phyloP scores from a whole-genome alignment of 2,329 filamentous ascomycete genomes.

The Microdochium nivale region DNA sequence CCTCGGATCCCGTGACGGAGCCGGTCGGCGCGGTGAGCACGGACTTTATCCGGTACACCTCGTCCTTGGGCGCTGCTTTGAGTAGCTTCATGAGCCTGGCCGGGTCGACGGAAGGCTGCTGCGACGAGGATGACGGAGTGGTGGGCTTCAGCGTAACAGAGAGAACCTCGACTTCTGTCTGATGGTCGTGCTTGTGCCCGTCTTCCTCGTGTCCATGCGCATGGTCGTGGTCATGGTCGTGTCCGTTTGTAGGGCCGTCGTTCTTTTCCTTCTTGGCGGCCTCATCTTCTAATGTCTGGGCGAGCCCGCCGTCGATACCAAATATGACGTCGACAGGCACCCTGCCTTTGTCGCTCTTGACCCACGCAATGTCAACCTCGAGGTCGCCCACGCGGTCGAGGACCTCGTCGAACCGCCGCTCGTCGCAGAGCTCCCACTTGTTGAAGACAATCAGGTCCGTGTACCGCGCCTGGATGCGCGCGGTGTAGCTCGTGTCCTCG shows the following conservation, averaged over 20 bases:
- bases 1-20: conserved; percentile 40
- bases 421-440: conserved; percentile 76
- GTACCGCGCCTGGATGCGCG: conserved; percentile 78
- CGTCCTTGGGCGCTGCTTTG: conserved; percentile 72
- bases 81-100: conserved; percentile 61
- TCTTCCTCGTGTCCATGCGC: conserved; percentile 30
- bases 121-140: conserved; percentile 9
- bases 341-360: conserved; percentile 74
- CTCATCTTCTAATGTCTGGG: conserved; percentile 40
- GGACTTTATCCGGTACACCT: conserved; percentile 91
- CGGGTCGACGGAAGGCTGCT: conserved; percentile 36
- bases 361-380: conserved; percentile 71
- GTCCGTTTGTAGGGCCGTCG: conserved; percentile 18
- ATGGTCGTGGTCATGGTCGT: conserved; percentile 25
- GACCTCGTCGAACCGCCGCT: conserved; percentile 67
- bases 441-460: conserved; percentile 89
- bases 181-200: conserved; percentile 44
- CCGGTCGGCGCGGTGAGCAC: conserved; percentile 37
- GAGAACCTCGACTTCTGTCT: conserved; percentile 88
- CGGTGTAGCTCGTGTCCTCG: conserved; percentile 83
- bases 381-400: conserved; percentile 73
- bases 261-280: conserved; percentile 12
- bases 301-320: conserved; percentile 78
- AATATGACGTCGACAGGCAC: conserved; percentile 75
- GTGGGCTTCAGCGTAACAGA: conserved; percentile 58